phyloP scores from a whole-genome alignment of 371 early-diverging fungal species.

The Thermomucor indicae-seudaticae region DNA sequence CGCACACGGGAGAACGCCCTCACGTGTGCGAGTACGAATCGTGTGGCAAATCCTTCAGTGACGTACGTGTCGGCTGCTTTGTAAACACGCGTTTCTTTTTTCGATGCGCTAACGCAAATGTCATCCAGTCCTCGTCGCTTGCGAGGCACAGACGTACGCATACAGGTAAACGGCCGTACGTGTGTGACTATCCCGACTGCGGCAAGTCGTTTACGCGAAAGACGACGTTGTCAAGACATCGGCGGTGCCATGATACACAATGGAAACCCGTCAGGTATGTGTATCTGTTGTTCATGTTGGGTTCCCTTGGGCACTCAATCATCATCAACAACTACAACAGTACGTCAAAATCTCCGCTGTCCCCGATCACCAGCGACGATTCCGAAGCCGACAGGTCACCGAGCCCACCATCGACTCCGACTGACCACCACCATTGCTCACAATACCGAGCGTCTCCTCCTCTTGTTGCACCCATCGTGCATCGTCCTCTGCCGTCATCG shows the following conservation, averaged over 20 bases:
- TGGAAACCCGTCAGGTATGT: constrained; percentile 18
- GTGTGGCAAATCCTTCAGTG: constrained; percentile 59
- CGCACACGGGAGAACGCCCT: constrained; percentile 75
- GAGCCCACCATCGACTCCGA: constrained; percentile 18
- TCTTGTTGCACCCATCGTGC: constrained; percentile 16
- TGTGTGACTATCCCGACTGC: constrained; percentile 37
- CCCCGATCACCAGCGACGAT: constrained; percentile 27
- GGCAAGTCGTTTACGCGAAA: constrained; percentile 57
- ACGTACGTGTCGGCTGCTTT: constrained; percentile 35
- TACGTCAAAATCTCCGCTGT: constrained; percentile 15
- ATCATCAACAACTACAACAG: not conserved
- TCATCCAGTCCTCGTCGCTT: constrained; percentile 28
- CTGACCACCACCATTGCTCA: constrained; percentile 12
- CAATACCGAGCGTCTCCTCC: constrained; percentile 13
- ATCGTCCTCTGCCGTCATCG: constrained; percentile 12
- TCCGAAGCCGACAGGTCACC: constrained; percentile 34
- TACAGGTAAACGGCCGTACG: constrained; percentile 37
- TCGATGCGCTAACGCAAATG: constrained; percentile 2
- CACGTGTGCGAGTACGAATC: constrained; percentile 61
- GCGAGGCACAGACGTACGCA: constrained; percentile 40
- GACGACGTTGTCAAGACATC: constrained; percentile 48
- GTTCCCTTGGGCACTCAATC: not conserved
- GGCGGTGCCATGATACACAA: not conserved
- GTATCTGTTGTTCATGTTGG: not conserved
- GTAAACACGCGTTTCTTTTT: not conserved